A percentile compares a stretch with the other conserved stretches of the same genome.
Evolutionary conservation across 306 rosid genomes (phyloP).

Genomic region (Trifolium dubium): DNA sequence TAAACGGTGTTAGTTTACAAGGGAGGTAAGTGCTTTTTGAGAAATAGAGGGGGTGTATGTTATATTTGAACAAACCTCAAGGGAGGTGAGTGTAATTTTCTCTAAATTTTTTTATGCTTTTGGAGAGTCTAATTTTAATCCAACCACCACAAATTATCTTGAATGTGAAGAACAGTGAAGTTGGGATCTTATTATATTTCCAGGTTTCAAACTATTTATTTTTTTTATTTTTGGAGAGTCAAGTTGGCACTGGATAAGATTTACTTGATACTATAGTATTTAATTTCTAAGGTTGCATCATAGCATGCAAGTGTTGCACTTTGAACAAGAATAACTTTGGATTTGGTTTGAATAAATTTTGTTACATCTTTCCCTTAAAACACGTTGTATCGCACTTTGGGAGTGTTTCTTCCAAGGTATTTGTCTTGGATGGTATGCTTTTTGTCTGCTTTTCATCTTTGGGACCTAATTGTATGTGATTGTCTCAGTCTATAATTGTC

Average conservation of each 20-base stretch:
- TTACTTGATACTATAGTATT: not conserved
- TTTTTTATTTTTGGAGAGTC: constrained; percentile 25
- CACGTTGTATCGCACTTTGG: constrained; percentile 43
- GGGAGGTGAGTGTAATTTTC: too few relatives aligned
- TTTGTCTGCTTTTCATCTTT: constrained; percentile 43
- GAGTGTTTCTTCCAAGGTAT: constrained; percentile 37
- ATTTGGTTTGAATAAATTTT: constrained; percentile 24
- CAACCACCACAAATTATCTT: too few relatives aligned
- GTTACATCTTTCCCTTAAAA: constrained; percentile 50
- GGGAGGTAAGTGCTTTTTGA: too few relatives aligned
- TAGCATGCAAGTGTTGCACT: constrained; percentile 14
- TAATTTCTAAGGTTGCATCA: not conserved
- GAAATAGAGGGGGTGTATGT: too few relatives aligned
- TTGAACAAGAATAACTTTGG: constrained; percentile 44
- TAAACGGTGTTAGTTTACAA: too few relatives aligned
- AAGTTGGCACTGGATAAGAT: constrained; percentile 46
- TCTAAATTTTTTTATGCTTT: too few relatives aligned
- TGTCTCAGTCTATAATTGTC: not conserved
- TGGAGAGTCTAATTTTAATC: too few relatives aligned
- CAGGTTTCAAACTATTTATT: constrained; percentile 15
- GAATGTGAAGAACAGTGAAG: too few relatives aligned
- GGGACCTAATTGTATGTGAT: constrained; percentile 8
- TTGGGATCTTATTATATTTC: not conserved
- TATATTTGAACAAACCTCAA: too few relatives aligned
- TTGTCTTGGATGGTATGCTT: constrained; percentile 41